Evolutionary conservation across 306 rosid genomes (phyloP).

Genomic region (Cyamopsis tetragonoloba): DNA sequence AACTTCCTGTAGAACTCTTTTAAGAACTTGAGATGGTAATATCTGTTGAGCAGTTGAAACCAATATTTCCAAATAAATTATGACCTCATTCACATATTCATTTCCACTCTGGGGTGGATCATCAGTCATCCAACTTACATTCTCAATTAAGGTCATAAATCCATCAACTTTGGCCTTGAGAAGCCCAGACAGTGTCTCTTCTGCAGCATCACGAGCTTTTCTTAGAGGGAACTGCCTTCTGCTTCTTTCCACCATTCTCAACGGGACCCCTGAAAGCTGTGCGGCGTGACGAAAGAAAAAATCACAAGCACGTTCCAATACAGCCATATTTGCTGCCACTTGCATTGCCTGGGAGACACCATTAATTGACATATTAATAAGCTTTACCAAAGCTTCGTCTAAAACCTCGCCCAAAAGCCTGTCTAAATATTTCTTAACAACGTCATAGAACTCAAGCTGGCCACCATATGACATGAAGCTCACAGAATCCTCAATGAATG

Average conservation of each 20-base stretch:
- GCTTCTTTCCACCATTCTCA: slow-evolving; percentile 94
- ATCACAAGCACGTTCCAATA: slow-evolving; percentile 93
- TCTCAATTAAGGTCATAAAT: slow-evolving; percentile 78
- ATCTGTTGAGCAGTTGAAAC: slow-evolving; percentile 96
- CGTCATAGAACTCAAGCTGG: slow-evolving; percentile 90
- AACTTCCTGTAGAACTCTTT: slow-evolving; percentile 80
- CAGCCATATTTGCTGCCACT: slow-evolving; percentile 95
- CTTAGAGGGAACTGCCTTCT: slow-evolving; percentile 79
- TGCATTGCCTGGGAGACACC: slow-evolving; percentile 97
- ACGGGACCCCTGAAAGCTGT: slow-evolving; percentile 90
- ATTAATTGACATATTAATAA: slow-evolving; percentile 61
- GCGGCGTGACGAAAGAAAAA: slow-evolving; percentile 98
- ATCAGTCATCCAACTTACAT: slow-evolving; percentile 84
- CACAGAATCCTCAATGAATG: slow-evolving; percentile 94
- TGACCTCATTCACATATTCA: slow-evolving; percentile 88
- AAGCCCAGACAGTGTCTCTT: slow-evolving; percentile 58
- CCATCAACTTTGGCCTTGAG: slow-evolving; percentile 67
- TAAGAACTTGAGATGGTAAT: slow-evolving; percentile 83
- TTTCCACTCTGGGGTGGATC: slow-evolving; percentile 75
- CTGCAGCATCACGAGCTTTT: slow-evolving; percentile 92
- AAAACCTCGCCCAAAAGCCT: slow-evolving; percentile 73
- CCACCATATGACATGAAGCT: slow-evolving; percentile 98
- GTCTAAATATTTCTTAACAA: slow-evolving; percentile 90
- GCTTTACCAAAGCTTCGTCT: slow-evolving; percentile 80
- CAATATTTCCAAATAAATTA: slow-evolving; percentile 86